phyloP scores from a whole-genome alignment of 306 rosid species.

The Amphicarpaea edgeworthii region DNA sequence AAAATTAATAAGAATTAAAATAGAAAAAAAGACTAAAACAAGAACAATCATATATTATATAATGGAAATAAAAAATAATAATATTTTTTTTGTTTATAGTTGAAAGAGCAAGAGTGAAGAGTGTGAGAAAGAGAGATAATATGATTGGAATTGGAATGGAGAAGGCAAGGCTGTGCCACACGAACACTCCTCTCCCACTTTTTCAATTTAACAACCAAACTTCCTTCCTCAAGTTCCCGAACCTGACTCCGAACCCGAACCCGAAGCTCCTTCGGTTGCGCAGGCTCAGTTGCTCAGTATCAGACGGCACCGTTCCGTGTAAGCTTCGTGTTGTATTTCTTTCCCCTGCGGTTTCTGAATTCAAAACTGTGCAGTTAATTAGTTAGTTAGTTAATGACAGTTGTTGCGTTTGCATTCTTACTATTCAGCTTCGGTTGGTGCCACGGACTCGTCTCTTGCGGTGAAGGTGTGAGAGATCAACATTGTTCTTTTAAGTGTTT shows the following conservation, averaged over 20 bases:
- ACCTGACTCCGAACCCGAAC: background rate
- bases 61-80: background rate
- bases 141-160: constrained; percentile 10
- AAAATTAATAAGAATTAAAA: no score
- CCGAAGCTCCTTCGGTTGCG: constrained; percentile 9
- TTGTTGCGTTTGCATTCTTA: background rate
- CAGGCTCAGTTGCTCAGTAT: constrained; percentile 43
- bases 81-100: background rate
- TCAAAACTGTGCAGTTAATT: background rate
- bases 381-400: background rate
- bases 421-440: constrained; percentile 51
- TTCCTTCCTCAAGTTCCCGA: constrained; percentile 11
- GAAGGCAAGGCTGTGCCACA: constrained; percentile 21
- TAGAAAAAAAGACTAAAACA: no score
- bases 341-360: background rate
- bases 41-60: no score
- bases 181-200: background rate
- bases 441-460: constrained; percentile 54
- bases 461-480: constrained; percentile 74
- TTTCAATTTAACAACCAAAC: constrained; percentile 17
- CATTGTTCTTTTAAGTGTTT: background rate
- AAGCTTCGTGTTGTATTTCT: constrained; percentile 3
- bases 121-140: background rate
- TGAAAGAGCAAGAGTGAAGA: background rate
- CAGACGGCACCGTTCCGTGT: constrained; percentile 51